Base-by-base conservation (phyloP, 2,329 filamentous ascomycete species). In the Mariannaea elegans region DNA sequence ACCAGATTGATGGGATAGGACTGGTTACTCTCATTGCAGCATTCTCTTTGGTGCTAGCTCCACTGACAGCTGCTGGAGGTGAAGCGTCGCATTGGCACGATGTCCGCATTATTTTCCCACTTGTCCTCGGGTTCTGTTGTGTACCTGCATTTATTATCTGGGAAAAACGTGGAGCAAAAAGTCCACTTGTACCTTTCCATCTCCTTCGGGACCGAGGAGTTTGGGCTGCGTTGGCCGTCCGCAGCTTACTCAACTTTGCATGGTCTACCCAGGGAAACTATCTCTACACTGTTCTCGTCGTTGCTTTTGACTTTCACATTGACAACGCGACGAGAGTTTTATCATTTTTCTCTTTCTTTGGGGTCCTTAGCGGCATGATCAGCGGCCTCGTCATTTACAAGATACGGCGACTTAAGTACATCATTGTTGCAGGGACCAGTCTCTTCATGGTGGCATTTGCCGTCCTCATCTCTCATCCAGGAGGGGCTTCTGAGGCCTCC, bases 231-330 rank as follows among this genome's bases (percentile, higher is more conserved):
- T 72, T 89, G 9, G 84, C 82, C 0, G 84, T 89, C 41, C 80
- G 79, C 3, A 73, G 75, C 56, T 68, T 82, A 54, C 75, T 84
- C 42, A 84, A 81, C 68, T 79, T 82, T 58, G 76, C 80, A 3
- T 88, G 84, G 84, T 82, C 80, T 48, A 77, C 85, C 18, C 86
- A 88, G 68, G 84, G 81, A 32, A 84, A 87, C 66, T 88, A 84
- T 65, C 75, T 89, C 0, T 88, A 82, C 68, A 87, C 85, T 0
- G 81, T 88, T 0, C 81, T 89, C 2, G 71, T 83, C 7, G 84
- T 89, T 9, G 80, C 80, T 2, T 88, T 87, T 63, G 80, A 85
- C 67, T 84, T 87, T 65, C 80, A 81, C 2, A 75, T 84, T 29
- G 78, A 79, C 54, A 82, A 76, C 9, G 84, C 86, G 0, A 87